phyloP scores from a whole-genome alignment of 306 rosid genomes.

The Dalbergia cochinchinensis region DNA sequence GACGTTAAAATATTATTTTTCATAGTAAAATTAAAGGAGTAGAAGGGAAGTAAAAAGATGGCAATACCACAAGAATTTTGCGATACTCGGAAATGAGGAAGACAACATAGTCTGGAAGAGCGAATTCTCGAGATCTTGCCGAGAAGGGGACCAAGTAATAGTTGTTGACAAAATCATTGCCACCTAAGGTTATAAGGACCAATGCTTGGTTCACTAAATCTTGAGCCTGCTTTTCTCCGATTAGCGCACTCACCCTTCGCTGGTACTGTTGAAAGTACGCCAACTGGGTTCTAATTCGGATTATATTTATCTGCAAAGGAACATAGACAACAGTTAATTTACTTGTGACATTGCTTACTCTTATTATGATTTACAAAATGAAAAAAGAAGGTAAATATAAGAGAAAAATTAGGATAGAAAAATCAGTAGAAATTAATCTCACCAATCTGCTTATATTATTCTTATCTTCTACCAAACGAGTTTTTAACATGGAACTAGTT shows the following conservation, averaged over 20 bases:
- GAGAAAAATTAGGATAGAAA: no score
- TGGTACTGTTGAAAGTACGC: conserved; percentile 67
- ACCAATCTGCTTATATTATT: no score
- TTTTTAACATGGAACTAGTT: background rate
- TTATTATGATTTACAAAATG: background rate
- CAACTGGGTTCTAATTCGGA: conserved; percentile 60
- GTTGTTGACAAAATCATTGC: conserved; percentile 86
- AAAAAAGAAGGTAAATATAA: background rate
- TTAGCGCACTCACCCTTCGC: conserved; percentile 55
- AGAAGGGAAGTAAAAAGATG: background rate
- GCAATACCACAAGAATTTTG: conserved; percentile 62
- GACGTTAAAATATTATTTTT: no score
- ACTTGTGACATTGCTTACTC: background rate
- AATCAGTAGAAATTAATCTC: no score
- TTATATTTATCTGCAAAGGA: conserved; percentile 65
- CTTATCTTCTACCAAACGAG: no score
- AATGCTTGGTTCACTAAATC: conserved; percentile 64
- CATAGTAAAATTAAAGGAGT: no score
- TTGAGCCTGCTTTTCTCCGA: conserved; percentile 55
- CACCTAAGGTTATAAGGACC: conserved; percentile 75
- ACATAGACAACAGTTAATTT: background rate
- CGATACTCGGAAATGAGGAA: conserved; percentile 75
- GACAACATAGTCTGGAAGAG: conserved; percentile 75
- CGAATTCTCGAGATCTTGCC: conserved; percentile 73
- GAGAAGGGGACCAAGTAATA: conserved; percentile 79